Percentiles rank a stretch among this genome's conserved stretches.
Conservation (phyloP, 2,329 filamentous ascomycete genomes). For the Fusarium miscanthi region DNA sequence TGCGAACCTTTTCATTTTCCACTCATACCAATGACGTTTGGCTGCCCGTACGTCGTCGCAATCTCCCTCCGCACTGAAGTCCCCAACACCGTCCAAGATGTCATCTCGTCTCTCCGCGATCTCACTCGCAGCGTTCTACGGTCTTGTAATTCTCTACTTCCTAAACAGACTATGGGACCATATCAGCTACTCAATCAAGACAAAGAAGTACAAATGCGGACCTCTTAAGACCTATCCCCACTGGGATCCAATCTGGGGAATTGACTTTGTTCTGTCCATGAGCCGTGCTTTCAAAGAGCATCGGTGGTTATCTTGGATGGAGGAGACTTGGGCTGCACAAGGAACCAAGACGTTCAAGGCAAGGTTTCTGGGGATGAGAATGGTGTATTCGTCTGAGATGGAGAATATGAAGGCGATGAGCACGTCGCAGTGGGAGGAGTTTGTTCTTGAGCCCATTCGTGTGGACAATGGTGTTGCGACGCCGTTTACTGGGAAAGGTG, state of each 20-base stretch:
- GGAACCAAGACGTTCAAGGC: conserved; percentile 33
- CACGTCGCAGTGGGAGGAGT: conserved; percentile 37
- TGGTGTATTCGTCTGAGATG: conserved; percentile 37
- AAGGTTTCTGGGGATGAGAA: conserved; percentile 35
- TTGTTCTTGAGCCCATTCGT: conserved; percentile 36
- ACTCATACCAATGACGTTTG: conserved; percentile 2
- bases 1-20: not conserved
- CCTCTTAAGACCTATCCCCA: not conserved
- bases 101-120: conserved; percentile 5
- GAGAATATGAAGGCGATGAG: conserved; percentile 39
- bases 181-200: conserved; percentile 14
- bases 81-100: not conserved
- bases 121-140: conserved; percentile 1
- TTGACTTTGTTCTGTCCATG: conserved; percentile 35
- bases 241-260: conserved; percentile 16
- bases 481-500: conserved; percentile 35
- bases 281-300: conserved; percentile 28
- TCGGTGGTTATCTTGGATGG: conserved; percentile 37
- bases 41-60: not conserved
- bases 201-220: conserved; percentile 5
- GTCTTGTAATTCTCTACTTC: not conserved
- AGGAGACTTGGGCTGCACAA: conserved; percentile 8
- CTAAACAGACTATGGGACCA: conserved; percentile 3
- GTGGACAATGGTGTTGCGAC: conserved; percentile 28
- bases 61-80: not conserved